phyloP scores from a whole-genome alignment of 257 asterid genomes.

The Salvia hispanica region DNA sequence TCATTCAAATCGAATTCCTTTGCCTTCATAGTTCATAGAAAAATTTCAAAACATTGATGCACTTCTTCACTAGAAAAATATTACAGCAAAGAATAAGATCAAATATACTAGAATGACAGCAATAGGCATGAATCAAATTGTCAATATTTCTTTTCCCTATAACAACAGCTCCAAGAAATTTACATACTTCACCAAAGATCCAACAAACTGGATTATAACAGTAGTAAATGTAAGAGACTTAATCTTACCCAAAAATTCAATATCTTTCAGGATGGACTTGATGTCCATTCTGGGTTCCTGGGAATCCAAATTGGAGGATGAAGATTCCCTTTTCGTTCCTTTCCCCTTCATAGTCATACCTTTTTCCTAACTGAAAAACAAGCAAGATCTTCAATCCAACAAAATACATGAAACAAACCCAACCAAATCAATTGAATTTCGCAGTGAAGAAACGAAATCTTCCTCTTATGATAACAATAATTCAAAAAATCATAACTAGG shows the following conservation, averaged over 20 bases:
- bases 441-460: no score
- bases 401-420: background rate
- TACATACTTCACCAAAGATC: conserved; percentile 12
- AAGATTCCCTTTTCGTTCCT: conserved; percentile 34
- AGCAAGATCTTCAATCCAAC: background rate
- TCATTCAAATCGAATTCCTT: background rate
- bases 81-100: background rate
- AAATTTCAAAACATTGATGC: background rate
- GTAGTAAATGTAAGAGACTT: background rate
- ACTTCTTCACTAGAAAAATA: background rate
- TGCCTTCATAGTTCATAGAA: background rate
- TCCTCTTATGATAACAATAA: no score
- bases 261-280: conserved; percentile 62
- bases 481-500: no score
- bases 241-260: conserved; percentile 53
- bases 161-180: background rate
- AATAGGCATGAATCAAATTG: background rate
- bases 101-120: background rate
- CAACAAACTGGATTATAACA: background rate
- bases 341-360: conserved; percentile 29
- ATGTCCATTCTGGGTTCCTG: conserved; percentile 48
- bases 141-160: background rate
- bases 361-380: background rate
- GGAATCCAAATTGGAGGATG: conserved; percentile 33
- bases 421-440: no score